A percentile compares a stretch with the other conserved stretches of the same genome.
These are phyloP conservation scores for Massarina eburnea DNA, from an alignment of 2,329 filamentous ascomycete species.

Conservation along the genomic window DNA sequence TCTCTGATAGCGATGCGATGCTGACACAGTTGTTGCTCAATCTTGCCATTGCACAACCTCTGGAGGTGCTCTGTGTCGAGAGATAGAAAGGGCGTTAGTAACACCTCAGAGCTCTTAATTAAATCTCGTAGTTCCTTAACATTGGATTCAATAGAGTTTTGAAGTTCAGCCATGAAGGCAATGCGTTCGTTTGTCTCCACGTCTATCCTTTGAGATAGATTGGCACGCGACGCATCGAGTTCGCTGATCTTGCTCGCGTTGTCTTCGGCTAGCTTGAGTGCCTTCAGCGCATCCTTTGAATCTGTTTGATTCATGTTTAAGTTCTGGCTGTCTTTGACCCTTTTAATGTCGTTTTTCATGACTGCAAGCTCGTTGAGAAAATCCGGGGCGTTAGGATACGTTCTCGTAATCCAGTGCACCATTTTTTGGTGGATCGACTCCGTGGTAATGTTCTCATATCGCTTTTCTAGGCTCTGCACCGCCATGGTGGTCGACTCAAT, in stretches of 20 bases:
- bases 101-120: neutral
- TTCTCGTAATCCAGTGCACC: constrained; percentile 13
- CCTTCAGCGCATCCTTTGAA: neutral
- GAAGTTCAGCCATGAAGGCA: neutral
- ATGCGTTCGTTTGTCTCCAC: neutral
- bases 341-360: neutral
- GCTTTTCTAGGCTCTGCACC: constrained; percentile 7
- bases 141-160: neutral
- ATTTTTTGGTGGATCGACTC: constrained; percentile 13
- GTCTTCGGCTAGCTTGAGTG: neutral
- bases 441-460: constrained; percentile 17
- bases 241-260: neutral
- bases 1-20: neutral
- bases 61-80: too few species aligned
- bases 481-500: neutral
- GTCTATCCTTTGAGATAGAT: neutral
- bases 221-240: neutral
- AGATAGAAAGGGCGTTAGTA: too few species aligned
- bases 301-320: neutral
- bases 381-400: constrained; percentile 10
- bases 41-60: too few species aligned
- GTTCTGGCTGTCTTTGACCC: neutral
- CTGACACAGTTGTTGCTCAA: neutral
- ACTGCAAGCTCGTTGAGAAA: neutral
- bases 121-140: neutral